A percentile compares a stretch with the other conserved stretches of the same genome.
Evolutionary conservation across 2,329 filamentous ascomycete species (phyloP).

Genomic region (Alternaria ventricosa): DNA sequence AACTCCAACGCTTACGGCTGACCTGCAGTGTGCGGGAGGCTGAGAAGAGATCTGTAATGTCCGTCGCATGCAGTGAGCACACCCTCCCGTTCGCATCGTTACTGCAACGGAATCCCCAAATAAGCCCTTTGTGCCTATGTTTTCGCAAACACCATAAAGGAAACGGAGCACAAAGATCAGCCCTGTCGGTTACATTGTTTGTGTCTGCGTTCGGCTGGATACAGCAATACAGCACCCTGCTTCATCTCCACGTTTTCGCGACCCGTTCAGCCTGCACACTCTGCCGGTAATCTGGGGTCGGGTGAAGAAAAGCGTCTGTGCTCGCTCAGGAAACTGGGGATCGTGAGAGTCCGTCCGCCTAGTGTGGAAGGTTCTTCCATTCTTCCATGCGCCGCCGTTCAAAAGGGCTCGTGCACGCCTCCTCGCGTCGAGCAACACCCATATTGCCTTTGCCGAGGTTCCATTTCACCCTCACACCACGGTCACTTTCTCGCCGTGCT

Average conservation of each 20-base stretch:
- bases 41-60: constrained; percentile 36
- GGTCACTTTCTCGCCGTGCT: neutral
- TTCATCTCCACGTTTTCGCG: constrained; percentile 10
- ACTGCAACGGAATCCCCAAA: neutral
- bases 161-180: constrained; percentile 8
- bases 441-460: neutral
- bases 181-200: constrained; percentile 6
- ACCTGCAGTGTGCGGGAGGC: constrained; percentile 28
- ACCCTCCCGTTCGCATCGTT: constrained; percentile 24
- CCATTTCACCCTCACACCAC: neutral
- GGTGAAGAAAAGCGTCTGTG: constrained; percentile 10
- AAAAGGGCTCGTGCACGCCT: neutral
- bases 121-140: neutral
- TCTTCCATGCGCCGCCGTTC: constrained; percentile 13
- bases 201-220: constrained; percentile 11
- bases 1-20: constrained; percentile 17
- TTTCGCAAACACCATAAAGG: neutral
- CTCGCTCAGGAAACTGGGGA: constrained; percentile 12
- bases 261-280: constrained; percentile 17
- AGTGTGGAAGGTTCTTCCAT: constrained; percentile 19
- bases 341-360: constrained; percentile 2
- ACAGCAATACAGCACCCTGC: neutral
- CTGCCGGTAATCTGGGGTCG: constrained; percentile 22
- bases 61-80: constrained; percentile 41
- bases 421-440: constrained; percentile 9